Evolutionary conservation across 1,284 basidiomycete genomes (phyloP), one percentile per base, ranked within the genome.

Genomic region (Gomphus sp.): DNA sequence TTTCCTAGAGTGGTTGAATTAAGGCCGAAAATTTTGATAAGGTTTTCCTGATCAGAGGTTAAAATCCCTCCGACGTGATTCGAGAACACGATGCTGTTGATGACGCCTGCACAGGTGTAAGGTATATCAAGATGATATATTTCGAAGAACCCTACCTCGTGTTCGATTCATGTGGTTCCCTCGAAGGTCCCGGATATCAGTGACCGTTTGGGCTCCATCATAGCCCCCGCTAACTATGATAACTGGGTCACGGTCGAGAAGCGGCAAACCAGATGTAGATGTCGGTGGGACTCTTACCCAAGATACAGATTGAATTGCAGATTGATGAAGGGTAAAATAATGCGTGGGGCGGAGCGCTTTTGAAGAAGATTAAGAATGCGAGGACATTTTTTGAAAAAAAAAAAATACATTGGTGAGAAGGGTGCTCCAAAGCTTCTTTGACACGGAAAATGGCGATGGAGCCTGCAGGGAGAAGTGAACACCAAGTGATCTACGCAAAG

Each of bases 21-120:
- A 1, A 85, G 71, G 4, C 85, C 83, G 68, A 85, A 89, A 0
- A 79, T 78, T 69, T 91, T 91, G 57, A 91, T 77, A 5, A 79
- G 80, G 64, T 88, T 88, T 62, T 91, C 88, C 63, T 88, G 84
- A 66, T 91, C 89, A 62, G 87, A 82, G 18, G 84, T 85, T 34
- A 90, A 76, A 1, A 82, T 79, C 0, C 86, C 86, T 3, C 82
- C 83, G 25, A 76, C 75, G 64, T 81, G 89, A 2, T 79, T 70
- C 8, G 86, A 86, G 69, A 80, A 90, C 3, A 80, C 72, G 62
- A 89, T 76, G 10, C 80, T 72, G 51, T 80, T 84, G 50, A 89
- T 83, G 6, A 88, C 82, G 67, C 91, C 89, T 91, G 59, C 41
- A 47, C 22, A 31, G 18, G 33, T 44, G 34, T 12, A 49, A 52